These are phyloP conservation scores for Mortierella hygrophila DNA, from an alignment of 192 early-diverging fungal genomes.

Conservation along the genomic window DNA sequence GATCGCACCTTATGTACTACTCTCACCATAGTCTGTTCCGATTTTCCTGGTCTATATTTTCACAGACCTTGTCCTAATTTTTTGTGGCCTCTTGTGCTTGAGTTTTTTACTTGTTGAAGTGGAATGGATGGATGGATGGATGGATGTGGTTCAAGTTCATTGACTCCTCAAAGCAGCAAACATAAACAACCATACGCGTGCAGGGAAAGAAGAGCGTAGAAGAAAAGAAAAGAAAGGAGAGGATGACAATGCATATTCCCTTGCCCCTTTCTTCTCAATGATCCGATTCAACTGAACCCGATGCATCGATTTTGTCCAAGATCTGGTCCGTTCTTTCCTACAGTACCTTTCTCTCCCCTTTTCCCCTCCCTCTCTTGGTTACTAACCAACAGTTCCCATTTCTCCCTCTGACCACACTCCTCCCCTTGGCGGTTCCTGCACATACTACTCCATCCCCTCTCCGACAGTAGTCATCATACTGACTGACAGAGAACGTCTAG, in stretches of 20 bases:
- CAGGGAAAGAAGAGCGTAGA: not conserved
- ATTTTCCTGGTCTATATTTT: too few relatives aligned
- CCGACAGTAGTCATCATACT: too few relatives aligned
- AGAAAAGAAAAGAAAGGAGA: not conserved
- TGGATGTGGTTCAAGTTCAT: too few relatives aligned
- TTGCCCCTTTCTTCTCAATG: not conserved
- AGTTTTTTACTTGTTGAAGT: too few relatives aligned
- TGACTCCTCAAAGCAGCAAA: too few relatives aligned
- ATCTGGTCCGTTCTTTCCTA: not conserved
- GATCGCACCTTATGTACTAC: too few relatives aligned
- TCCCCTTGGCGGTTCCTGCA: not conserved
- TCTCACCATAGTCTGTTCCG: too few relatives aligned
- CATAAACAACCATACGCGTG: too few relatives aligned
- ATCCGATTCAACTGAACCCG: not conserved
- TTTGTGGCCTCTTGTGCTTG: too few relatives aligned
- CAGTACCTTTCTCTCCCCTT: not conserved
- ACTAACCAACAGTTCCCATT: not conserved
- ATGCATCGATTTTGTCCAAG: not conserved
- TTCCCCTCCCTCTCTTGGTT: not conserved
- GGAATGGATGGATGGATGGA: too few relatives aligned
- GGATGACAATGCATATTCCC: not conserved
- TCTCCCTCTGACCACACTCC: not conserved
- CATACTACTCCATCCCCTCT: not conserved
- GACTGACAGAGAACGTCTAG: not conserved
- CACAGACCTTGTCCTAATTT: too few relatives aligned